Evolutionary conservation across 2,329 filamentous ascomycete species (phyloP), one percentile per base, ranked within the genome.

Genomic region (Knufia fluminis): DNA sequence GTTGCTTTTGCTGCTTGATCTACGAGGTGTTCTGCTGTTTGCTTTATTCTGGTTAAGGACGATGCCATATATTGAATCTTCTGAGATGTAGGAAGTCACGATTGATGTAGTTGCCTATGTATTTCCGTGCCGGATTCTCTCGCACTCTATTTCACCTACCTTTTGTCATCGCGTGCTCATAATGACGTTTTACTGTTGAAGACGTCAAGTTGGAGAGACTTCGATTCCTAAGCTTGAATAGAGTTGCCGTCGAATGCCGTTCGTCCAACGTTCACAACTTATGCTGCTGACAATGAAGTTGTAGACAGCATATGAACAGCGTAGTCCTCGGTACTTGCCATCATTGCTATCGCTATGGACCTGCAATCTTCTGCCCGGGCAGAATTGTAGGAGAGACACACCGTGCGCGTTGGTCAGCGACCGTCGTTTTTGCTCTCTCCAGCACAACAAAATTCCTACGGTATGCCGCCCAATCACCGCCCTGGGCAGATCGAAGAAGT

Each of bases 1-100:
- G n/a, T n/a, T n/a, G n/a, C n/a, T 20, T 24, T 31, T 26, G n/a
- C 42, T 54, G 20, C 19, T 20, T 23, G 38, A 16, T 2, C 24
- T 24, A 16, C 23, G 7, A 55, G 16, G 22, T 57, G 53, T 17
- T 46, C 36, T 23, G 45, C 47, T 46, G 53, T 42, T 50, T 57
- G 55, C n/a, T 36, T 33, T 19, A 57, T 41, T 33, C 53, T 52
- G 4, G 19, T 48, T 17, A 46, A 46, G 16, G 44, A 10, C 4
- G 31, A 23, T 36, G 44, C 44, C 31, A 46, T 46, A 4, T 26
- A 16, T 16, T 16, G 35, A 16, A 6, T 38, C 35, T 38, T n/a
- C n/a, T 16, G 14, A 20, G 4, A 4, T 22, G 9, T 8, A 22
- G 9, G 8, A 41, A 3, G 4, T 41, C 38, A 41, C 10, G 10